These are phyloP conservation scores for Barnettozyma vustinii DNA, from an alignment of 805 yeast species.

Conservation along the genomic window DNA sequence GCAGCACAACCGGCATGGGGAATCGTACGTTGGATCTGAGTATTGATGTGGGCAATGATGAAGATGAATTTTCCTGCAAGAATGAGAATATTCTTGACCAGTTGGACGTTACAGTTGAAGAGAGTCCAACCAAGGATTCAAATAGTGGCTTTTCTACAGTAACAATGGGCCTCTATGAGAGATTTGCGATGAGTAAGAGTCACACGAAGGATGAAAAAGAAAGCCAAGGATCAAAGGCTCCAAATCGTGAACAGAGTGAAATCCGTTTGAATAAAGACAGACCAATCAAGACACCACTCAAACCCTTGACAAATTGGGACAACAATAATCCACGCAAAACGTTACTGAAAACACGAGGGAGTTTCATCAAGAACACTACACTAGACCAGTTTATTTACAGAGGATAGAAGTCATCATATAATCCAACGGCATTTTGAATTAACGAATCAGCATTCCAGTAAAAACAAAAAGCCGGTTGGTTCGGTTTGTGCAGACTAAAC, in stretches of 20 bases:
- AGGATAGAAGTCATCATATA: not conserved
- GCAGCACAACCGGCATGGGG: not conserved
- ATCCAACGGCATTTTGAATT: not conserved
- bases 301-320: not conserved
- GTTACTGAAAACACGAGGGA: slow-evolving; percentile 7
- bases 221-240: not conserved
- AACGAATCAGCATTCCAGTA: not conserved
- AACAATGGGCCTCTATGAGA: slow-evolving; percentile 11
- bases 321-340: not conserved
- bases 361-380: slow-evolving; percentile 9
- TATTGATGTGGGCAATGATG: not conserved
- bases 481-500: not conserved
- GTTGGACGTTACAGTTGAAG: not conserved
- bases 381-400: slow-evolving; percentile 20
- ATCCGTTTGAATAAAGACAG: not conserved
- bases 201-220: not conserved
- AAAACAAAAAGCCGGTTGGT: not conserved
- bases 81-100: slow-evolving; percentile 1
- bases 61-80: not conserved
- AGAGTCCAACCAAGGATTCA: not conserved
- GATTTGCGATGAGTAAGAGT: slow-evolving; percentile 7
- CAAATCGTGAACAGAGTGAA: not conserved
- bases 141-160: not conserved
- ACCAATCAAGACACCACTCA: not conserved
- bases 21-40: not conserved